Percentiles rank a stretch among this genome's conserved stretches.
Evolutionary conservation across 83 land plant species (phyloP).

Genomic region (Larix sibirica): DNA sequence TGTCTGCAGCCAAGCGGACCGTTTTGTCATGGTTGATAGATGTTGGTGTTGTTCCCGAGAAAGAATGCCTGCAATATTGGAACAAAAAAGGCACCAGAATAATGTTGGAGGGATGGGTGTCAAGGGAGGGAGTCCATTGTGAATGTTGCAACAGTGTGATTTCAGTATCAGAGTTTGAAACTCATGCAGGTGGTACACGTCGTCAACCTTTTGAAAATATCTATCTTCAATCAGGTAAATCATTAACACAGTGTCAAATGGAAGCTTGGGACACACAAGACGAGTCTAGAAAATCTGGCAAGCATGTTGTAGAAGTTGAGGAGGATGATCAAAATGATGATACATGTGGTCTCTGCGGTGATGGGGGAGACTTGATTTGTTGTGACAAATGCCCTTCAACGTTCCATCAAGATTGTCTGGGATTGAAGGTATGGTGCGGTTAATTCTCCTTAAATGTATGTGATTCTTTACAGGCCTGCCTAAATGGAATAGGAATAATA

Average conservation of each 20-base stretch:
- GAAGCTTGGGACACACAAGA: constrained; percentile 77
- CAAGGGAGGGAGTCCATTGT: constrained; percentile 54
- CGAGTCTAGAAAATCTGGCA: constrained; percentile 39
- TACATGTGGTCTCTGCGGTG: constrained; percentile 95
- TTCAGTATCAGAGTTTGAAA: constrained; percentile 48
- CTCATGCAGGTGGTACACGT: constrained; percentile 53
- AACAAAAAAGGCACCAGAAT: constrained; percentile 41
- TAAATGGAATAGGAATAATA: neutral
- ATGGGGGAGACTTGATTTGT: constrained; percentile 94
- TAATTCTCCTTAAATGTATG: neutral
- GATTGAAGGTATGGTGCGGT: constrained; percentile 54
- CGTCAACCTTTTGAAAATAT: constrained; percentile 52
- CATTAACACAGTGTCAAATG: constrained; percentile 56
- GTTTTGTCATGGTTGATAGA: constrained; percentile 67
- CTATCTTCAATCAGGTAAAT: constrained; percentile 54
- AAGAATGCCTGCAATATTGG: constrained; percentile 52
- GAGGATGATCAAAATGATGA: constrained; percentile 89
- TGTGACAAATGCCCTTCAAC: constrained; percentile 99
- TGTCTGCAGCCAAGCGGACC: constrained; percentile 27
- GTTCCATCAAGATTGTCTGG: constrained; percentile 83
- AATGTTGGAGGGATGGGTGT: constrained; percentile 53
- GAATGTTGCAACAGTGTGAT: constrained; percentile 52
- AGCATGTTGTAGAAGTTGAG: constrained; percentile 29
- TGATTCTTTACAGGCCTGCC: neutral
- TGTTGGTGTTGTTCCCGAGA: constrained; percentile 40